Conservation (phyloP, 1,284 basidiomycete species). For the Leccinum angustisporum region DNA sequence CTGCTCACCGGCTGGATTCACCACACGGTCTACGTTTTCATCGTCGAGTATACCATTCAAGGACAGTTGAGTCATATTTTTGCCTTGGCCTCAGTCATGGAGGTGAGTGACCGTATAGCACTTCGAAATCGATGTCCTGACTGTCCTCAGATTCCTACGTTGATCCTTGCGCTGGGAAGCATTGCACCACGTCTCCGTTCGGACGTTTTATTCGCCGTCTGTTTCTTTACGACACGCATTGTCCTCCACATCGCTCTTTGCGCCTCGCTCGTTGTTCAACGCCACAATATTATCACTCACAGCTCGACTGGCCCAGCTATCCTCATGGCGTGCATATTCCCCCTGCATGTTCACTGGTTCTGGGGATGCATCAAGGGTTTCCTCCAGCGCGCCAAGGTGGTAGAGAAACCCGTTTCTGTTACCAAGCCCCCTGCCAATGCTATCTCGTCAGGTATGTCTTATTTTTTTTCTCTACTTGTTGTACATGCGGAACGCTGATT, state of each 20-base stretch:
- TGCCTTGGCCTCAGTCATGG: conserved; percentile 50
- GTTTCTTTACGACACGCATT: conserved; percentile 59
- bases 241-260: conserved; percentile 46
- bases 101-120: conserved; percentile 36
- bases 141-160: conserved; percentile 51
- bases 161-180: conserved; percentile 50
- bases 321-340: conserved; percentile 45
- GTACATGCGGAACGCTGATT: neutral
- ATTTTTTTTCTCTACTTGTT: neutral
- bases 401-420: conserved; percentile 2
- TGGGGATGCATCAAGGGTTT: conserved; percentile 51
- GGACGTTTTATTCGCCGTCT: conserved; percentile 50
- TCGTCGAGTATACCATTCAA: conserved; percentile 47
- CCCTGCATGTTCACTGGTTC: conserved; percentile 58
- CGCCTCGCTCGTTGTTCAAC: conserved; percentile 36
- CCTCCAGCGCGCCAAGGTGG: conserved; percentile 35
- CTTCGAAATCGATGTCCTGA: neutral
- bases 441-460: conserved; percentile 8
- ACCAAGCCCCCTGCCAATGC: conserved; percentile 6
- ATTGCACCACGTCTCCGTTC: conserved; percentile 47
- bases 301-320: conserved; percentile 42
- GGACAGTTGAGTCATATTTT: conserved; percentile 48
- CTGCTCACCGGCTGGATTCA: conserved; percentile 62
- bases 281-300: conserved; percentile 24
- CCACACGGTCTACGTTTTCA: conserved; percentile 50